Evolutionary conservation across 2,329 filamentous ascomycete genomes (phyloP), one percentile per base, ranked within the genome.

Genomic region (Aspergillus sp.): DNA sequence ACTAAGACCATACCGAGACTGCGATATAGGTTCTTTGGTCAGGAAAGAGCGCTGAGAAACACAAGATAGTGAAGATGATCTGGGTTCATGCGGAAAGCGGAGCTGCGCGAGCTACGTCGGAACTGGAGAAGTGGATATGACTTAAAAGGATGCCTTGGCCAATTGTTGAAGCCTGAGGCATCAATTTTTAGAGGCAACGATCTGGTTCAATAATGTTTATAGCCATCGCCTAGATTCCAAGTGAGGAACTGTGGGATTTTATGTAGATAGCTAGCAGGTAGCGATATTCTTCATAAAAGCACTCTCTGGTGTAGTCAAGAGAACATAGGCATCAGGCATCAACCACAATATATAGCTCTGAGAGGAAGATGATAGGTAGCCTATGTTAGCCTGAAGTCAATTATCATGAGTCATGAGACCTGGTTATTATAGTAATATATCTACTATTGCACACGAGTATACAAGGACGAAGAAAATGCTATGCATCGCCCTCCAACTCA

Each of bases 1-100:
- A 8, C 25, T 64, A 76, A 74, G 67, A 64, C 71, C 72, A 76
- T 76, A 68, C 65, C 72, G 68, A 58, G 53, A 52, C 52, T 61
- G 31, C 41, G 55, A 52, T 30, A 64, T 59, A 57, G 66, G 69
- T 58, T 69, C 28, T 67, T 52, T 19, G 46, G 38, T 19, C 45
- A 51, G 58, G 54, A 57, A 38, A 43, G 38, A 58, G 7, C 30
- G 55, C 54, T 41, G 25, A 49, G 45, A 47, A 48, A 25, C 48
- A 45, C 31, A 25, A 59, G 30, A 43, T 15, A 22, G 46, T 54
- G 31, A 31, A 54, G 57, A 48, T 34, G 45, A 38, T 3, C 34
- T 38, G 17, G 45, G 30, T 45, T 51, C 17, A 28, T 28, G 25
- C 48, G 34, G 19, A 15, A 28, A 28, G 25, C 25, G 46, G 38